phyloP scores from a whole-genome alignment of 768 basidiomycete species.

The Tricholoma matsutake region DNA sequence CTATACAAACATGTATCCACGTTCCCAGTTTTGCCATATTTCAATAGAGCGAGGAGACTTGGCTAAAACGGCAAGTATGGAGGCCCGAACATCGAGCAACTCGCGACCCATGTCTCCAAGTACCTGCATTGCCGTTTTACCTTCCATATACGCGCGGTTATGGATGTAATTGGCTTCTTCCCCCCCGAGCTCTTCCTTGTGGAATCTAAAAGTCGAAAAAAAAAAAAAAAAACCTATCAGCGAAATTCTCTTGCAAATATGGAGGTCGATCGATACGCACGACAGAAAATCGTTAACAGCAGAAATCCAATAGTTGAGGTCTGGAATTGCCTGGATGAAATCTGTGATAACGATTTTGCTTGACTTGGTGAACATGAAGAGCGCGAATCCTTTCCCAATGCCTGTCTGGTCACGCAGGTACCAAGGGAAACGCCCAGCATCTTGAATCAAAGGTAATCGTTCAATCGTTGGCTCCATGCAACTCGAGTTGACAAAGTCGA shows the following conservation, averaged over 20 bases:
- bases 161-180: slow-evolving; percentile 18
- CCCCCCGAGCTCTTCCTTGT: slow-evolving; percentile 22
- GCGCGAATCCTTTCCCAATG: slow-evolving; percentile 11
- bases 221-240: neutral
- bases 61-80: slow-evolving; percentile 3
- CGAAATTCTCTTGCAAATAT: neutral
- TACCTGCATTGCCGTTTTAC: slow-evolving; percentile 3
- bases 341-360: slow-evolving; percentile 8
- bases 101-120: slow-evolving; percentile 14
- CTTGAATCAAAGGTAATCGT: slow-evolving; percentile 1
- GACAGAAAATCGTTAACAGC: slow-evolving; percentile 21
- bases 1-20: slow-evolving; percentile 15
- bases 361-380: slow-evolving; percentile 17
- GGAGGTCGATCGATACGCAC: slow-evolving; percentile 6
- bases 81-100: slow-evolving; percentile 1
- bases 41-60: neutral
- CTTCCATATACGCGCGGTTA: slow-evolving; percentile 12
- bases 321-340: slow-evolving; percentile 19
- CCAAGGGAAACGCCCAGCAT: slow-evolving; percentile 15
- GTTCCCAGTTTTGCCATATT: slow-evolving; percentile 11
- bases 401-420: slow-evolving; percentile 21
- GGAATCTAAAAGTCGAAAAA: slow-evolving; percentile 9
- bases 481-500: slow-evolving; percentile 17
- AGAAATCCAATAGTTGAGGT: slow-evolving; percentile 18
- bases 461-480: slow-evolving; percentile 15